These are phyloP conservation scores for Hypomontagnella monticulosa DNA, from an alignment of 495 filamentous ascomycete genomes.

Conservation along the genomic window DNA sequence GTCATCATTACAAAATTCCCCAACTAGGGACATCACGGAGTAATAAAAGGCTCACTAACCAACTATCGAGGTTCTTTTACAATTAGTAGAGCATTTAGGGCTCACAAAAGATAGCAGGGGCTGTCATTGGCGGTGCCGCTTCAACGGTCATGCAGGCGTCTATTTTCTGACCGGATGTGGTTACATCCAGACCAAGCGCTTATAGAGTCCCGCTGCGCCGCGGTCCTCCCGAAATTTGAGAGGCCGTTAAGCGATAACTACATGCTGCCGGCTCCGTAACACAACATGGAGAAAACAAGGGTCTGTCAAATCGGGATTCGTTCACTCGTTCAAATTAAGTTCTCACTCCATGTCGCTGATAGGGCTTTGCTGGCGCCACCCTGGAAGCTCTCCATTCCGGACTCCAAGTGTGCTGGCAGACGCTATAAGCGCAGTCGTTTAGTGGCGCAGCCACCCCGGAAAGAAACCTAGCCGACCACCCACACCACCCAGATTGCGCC, in stretches of 20 bases:
- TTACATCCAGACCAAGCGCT: conserved; percentile 25
- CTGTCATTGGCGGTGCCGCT: conserved; percentile 5
- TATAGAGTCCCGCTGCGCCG: conserved; percentile 4
- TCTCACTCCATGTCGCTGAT: conserved; percentile 1
- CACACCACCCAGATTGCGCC: too few species aligned
- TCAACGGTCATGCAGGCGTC: conserved; percentile 11
- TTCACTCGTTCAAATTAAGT: not conserved
- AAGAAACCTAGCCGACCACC: not conserved
- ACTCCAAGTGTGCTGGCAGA: conserved; percentile 1
- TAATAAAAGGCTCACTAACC: conserved; percentile 9
- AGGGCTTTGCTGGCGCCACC: conserved; percentile 13
- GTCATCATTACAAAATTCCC: not conserved
- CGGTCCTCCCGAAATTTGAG: not conserved
- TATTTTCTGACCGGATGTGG: conserved; percentile 21
- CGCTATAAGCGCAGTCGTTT: not conserved
- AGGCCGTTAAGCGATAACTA: conserved; percentile 2
- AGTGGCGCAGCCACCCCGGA: conserved; percentile 17
- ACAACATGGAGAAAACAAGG: not conserved
- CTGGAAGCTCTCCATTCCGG: conserved; percentile 13
- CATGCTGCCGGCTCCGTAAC: not conserved
- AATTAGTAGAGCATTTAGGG: not conserved
- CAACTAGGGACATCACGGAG: not conserved
- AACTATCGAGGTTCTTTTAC: not conserved
- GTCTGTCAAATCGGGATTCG: conserved; percentile 6
- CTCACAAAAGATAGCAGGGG: not conserved